Evolutionary conservation across 2,329 filamentous ascomycete species (phyloP).

Genomic region (Torrubiellomyces zombiae): DNA sequence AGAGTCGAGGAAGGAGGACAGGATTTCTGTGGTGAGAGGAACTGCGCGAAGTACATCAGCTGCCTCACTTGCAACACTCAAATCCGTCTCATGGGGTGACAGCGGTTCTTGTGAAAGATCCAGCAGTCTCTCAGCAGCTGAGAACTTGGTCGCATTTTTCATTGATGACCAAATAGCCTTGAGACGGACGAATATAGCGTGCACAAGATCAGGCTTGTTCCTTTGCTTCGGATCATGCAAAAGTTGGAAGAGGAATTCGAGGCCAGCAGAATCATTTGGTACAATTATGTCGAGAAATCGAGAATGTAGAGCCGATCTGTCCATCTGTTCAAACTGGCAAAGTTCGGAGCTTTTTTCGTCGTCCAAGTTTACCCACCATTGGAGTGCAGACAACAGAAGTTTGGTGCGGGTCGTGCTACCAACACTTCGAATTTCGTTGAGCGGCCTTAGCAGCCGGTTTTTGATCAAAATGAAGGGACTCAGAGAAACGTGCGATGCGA

Average conservation of each 20-base stretch:
- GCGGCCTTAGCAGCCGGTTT: slow-evolving; percentile 48
- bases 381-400: slow-evolving; percentile 58
- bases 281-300: slow-evolving; percentile 34
- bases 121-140: slow-evolving; percentile 45
- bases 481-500: slow-evolving; percentile 54
- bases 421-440: slow-evolving; percentile 59
- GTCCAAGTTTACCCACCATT: slow-evolving; percentile 46
- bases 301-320: slow-evolving; percentile 23
- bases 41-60: slow-evolving; percentile 58
- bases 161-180: slow-evolving; percentile 56
- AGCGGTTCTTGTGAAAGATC: slow-evolving; percentile 35
- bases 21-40: slow-evolving; percentile 54
- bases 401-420: slow-evolving; percentile 53
- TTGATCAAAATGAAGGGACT: slow-evolving; percentile 58
- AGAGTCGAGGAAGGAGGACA: slow-evolving; percentile 55
- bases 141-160: slow-evolving; percentile 44
- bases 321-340: slow-evolving; percentile 22
- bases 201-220: slow-evolving; percentile 34
- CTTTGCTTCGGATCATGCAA: slow-evolving; percentile 24
- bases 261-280: slow-evolving; percentile 33
- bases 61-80: slow-evolving; percentile 34
- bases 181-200: slow-evolving; percentile 51
- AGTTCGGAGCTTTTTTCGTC: slow-evolving; percentile 31
- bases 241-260: slow-evolving; percentile 33
- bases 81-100: slow-evolving; percentile 14